Base-by-base conservation (phyloP, 371 early-diverging fungal species). In the Saksenaea oblongispora region DNA sequence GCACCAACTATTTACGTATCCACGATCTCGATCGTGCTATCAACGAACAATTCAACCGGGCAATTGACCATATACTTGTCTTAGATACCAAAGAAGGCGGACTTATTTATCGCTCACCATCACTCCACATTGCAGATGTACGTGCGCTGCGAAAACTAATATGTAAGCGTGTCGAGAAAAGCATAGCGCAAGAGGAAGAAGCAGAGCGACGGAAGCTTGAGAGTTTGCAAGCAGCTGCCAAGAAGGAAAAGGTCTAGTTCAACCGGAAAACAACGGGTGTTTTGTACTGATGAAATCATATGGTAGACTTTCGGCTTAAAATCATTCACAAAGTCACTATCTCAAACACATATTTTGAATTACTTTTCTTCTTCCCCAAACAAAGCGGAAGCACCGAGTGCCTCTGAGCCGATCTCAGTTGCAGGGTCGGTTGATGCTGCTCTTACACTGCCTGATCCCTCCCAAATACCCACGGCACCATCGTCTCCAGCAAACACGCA, bases 271-370 rank as follows among this genome's bases (percentile, higher is more conserved):
- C 2, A 71, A 58, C 13, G n/a, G 31, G 13, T 27, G 60, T 34
- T 54, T 11, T 0, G 14, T 41, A 15, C 34, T 13, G 28, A 15
- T 15, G 39, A 55, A 10, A 5, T 56, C 37, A 17, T 51, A 44
- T 56, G 47, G 31, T 56, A 68, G 63, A 47, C 60, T 8, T 44
- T 72, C 7, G 73, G 76, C 1, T 69, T 84, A 41, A 86, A 82
- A 56, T 42, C 72, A 18, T 69, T 84, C 54, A 81, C 83, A 44
- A 82, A 82, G 57, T 75, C 87, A 8, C 66, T 84, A 54, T 83
- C 87, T 7, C 75, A 80, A 11, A 69, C 84, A 4, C 81, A 80
- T 34, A 74, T 86, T 27, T 65, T 86, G 24, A 77, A 74, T 27
- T 87, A 83, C 57, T 87, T 85, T 41, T 66, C 73, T 24, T 63